phyloP scores from a whole-genome alignment of 129 eudicot genomes.

The Deinandra increscens region DNA sequence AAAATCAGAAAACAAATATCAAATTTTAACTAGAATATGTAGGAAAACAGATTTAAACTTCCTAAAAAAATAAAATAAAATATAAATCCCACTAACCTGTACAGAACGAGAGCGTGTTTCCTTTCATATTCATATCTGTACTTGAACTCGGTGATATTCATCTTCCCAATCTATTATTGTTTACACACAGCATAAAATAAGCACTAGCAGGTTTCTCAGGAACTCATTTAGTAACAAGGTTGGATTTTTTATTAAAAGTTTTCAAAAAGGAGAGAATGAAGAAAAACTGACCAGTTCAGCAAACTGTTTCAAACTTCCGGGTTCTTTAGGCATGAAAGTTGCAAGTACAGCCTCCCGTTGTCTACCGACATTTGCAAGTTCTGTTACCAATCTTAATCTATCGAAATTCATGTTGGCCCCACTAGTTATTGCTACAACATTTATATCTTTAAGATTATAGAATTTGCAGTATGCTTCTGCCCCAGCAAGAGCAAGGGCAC shows the following conservation, averaged over 20 bases:
- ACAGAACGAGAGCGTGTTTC: slow-evolving; percentile 75
- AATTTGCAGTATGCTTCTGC: slow-evolving; percentile 98
- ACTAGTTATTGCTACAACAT: slow-evolving; percentile 82
- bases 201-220: too few species aligned
- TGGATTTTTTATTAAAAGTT: too few species aligned
- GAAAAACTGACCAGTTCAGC: slow-evolving; percentile 56
- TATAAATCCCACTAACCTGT: slow-evolving; percentile 64
- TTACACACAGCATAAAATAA: not conserved
- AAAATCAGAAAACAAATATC: slow-evolving; percentile 23
- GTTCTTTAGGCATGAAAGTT: slow-evolving; percentile 84
- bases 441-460: slow-evolving; percentile 73
- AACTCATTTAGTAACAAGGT: too few species aligned
- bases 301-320: slow-evolving; percentile 81
- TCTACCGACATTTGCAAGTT: slow-evolving; percentile 96
- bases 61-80: not conserved
- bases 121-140: slow-evolving; percentile 57
- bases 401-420: slow-evolving; percentile 99
- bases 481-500: slow-evolving; percentile 98
- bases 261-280: not conserved
- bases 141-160: slow-evolving; percentile 92
- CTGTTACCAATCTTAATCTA: slow-evolving; percentile 93
- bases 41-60: not conserved
- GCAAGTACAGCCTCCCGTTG: slow-evolving; percentile 97
- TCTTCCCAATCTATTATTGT: slow-evolving; percentile 62
- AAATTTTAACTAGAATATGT: not conserved